phyloP scores from a whole-genome alignment of 2,329 filamentous ascomycete genomes.

The Fusarium subtropicale region DNA sequence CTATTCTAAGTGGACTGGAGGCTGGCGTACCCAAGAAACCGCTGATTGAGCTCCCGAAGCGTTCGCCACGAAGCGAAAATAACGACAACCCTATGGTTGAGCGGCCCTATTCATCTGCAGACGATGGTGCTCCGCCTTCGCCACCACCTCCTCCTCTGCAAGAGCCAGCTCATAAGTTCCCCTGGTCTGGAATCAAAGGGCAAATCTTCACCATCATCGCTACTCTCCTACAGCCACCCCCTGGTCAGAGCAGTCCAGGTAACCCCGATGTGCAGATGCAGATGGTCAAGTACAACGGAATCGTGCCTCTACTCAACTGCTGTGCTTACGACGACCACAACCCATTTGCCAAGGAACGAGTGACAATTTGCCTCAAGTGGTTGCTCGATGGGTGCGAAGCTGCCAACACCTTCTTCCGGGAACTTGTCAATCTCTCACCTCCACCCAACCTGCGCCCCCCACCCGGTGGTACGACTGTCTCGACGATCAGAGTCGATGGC shows the following conservation, averaged over 20 bases:
- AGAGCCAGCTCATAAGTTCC: slow-evolving; percentile 71
- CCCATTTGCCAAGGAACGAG: slow-evolving; percentile 91
- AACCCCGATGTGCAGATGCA: slow-evolving; percentile 86
- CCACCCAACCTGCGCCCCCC: slow-evolving; percentile 54
- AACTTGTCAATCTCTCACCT: slow-evolving; percentile 64
- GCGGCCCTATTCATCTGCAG: slow-evolving; percentile 66
- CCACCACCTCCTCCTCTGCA: slow-evolving; percentile 63
- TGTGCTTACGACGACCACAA: slow-evolving; percentile 94
- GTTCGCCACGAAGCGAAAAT: slow-evolving; percentile 39
- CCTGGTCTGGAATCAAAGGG: slow-evolving; percentile 84
- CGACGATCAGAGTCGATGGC: slow-evolving; percentile 65
- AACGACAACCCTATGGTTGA: slow-evolving; percentile 63
- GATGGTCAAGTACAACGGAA: slow-evolving; percentile 84
- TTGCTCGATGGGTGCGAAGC: slow-evolving; percentile 79
- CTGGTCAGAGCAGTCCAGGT: slow-evolving; percentile 68
- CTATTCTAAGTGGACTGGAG: slow-evolving; percentile 87
- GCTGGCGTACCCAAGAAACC: slow-evolving; percentile 87
- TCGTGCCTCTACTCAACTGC: slow-evolving; percentile 88
- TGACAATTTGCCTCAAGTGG: slow-evolving; percentile 89
- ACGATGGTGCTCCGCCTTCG: slow-evolving; percentile 51
- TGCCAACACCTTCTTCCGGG: slow-evolving; percentile 77
- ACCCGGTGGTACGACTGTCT: slow-evolving; percentile 52
- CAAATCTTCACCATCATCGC: slow-evolving; percentile 92
- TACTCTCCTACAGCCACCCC: slow-evolving; percentile 86
- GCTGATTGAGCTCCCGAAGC: slow-evolving; percentile 62